These are phyloP conservation scores for Fragilaria crotonensis DNA, from an alignment of 108 stramenopile species.

Conservation along the genomic window DNA sequence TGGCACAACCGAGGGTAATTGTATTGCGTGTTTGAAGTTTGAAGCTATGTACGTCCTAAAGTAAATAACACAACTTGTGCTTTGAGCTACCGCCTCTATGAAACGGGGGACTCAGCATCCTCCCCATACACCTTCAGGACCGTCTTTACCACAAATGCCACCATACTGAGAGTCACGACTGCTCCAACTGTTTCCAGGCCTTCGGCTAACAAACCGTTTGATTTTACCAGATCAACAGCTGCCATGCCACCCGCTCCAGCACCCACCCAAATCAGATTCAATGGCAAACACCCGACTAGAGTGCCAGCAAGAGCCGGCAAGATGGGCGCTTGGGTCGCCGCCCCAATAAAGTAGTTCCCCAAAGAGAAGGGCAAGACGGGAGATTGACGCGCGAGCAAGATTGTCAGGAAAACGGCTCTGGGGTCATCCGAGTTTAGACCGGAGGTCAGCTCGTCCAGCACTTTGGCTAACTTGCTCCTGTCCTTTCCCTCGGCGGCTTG, in stretches of 20 bases:
- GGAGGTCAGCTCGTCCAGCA: slow-evolving; percentile 1
- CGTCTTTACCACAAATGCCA: background rate
- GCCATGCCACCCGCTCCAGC: slow-evolving; percentile 9
- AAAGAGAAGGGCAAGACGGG: slow-evolving; percentile 4
- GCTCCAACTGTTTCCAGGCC: background rate
- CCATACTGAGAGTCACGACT: background rate
- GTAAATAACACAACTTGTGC: too few species aligned
- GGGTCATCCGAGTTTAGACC: background rate
- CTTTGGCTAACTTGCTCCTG: slow-evolving; percentile 1
- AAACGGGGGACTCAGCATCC: too few species aligned
- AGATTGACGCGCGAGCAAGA: slow-evolving; percentile 6
- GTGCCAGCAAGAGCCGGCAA: slow-evolving; percentile 3
- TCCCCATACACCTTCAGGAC: background rate
- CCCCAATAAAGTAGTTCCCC: slow-evolving; percentile 9
- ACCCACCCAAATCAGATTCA: slow-evolving; percentile 9
- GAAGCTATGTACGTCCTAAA: too few species aligned
- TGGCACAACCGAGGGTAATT: too few species aligned
- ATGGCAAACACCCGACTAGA: slow-evolving; percentile 5
- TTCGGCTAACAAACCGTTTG: background rate
- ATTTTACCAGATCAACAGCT: slow-evolving; percentile 1
- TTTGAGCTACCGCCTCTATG: too few species aligned
- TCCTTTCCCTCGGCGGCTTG: background rate
- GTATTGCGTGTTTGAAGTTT: too few species aligned
- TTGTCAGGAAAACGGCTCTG: background rate
- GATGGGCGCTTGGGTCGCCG: slow-evolving; percentile 3